A percentile compares a stretch with the other conserved stretches of the same genome.
These are phyloP conservation scores for Symbiodinium natans DNA, from an alignment of 73 alveolate genomes.

Conservation along the genomic window DNA sequence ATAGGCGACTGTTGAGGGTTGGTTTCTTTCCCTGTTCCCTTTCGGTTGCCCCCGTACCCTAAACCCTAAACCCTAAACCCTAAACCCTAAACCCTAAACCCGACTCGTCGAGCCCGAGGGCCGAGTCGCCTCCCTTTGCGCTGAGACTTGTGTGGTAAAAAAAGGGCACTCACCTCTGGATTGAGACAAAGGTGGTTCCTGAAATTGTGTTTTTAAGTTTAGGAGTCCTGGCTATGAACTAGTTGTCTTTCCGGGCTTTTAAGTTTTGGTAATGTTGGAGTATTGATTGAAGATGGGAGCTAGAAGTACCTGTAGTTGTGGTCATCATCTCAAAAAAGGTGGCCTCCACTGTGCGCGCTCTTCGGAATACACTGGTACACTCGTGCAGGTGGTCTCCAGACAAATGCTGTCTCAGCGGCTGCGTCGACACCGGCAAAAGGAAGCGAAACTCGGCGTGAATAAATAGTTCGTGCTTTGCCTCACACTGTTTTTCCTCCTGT, in stretches of 20 bases:
- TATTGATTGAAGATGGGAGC: background rate
- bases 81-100: conserved; percentile 3
- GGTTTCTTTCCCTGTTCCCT: background rate
- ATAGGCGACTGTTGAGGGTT: background rate
- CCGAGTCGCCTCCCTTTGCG: too few species aligned
- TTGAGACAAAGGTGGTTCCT: too few species aligned
- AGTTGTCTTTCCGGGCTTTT: background rate
- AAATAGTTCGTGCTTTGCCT: too few species aligned
- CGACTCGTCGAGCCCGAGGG: background rate
- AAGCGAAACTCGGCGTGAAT: background rate
- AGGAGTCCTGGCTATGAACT: background rate
- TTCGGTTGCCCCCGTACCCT: background rate
- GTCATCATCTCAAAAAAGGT: too few species aligned
- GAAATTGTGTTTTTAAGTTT: too few species aligned
- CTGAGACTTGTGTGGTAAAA: too few species aligned
- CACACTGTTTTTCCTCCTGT: too few species aligned
- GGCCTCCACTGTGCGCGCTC: too few species aligned
- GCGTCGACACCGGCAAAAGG: background rate
- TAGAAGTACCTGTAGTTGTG: too few species aligned
- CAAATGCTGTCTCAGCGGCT: background rate
- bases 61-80: background rate
- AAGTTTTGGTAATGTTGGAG: background rate
- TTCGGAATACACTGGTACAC: too few species aligned
- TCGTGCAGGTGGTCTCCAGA: background rate
- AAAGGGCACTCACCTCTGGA: too few species aligned